These are phyloP conservation scores for Globisporangium sylvaticum DNA, from an alignment of 352 stramenopile genomes.

Conservation along the genomic window DNA sequence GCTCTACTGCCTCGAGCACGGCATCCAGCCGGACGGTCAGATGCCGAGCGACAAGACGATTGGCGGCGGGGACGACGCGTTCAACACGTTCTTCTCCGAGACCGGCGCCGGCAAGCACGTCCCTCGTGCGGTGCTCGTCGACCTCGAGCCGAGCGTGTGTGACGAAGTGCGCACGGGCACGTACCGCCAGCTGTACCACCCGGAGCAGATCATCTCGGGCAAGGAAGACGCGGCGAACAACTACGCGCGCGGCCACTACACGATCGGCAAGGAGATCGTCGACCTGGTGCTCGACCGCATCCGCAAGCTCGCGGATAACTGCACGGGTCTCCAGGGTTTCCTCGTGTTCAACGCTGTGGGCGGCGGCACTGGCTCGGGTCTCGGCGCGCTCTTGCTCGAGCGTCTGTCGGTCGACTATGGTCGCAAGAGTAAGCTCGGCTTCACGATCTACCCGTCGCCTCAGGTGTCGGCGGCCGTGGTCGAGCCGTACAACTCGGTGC, in stretches of 20 bases:
- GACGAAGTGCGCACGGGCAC: constrained; percentile 95
- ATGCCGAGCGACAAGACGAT: constrained; percentile 93
- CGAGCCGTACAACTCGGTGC: constrained; percentile 98
- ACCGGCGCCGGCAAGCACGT: constrained; percentile 95
- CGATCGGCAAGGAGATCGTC: constrained; percentile 95
- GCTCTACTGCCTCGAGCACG: constrained; percentile 80
- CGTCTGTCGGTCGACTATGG: constrained; percentile 97
- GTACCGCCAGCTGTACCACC: constrained; percentile 97
- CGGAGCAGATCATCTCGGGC: constrained; percentile 98
- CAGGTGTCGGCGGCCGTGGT: constrained; percentile 96
- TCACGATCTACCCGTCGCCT: constrained; percentile 96
- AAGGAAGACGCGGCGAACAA: constrained; percentile 96
- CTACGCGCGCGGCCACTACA: constrained; percentile 92
- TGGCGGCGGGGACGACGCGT: constrained; percentile 93
- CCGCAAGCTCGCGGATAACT: constrained; percentile 97
- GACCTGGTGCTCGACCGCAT: constrained; percentile 97
- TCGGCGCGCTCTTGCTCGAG: constrained; percentile 96
- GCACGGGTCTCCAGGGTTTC: constrained; percentile 97
- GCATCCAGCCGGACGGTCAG: constrained; percentile 90
- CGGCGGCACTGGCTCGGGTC: constrained; percentile 96
- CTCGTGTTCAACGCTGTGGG: constrained; percentile 97
- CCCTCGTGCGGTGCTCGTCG: constrained; percentile 95
- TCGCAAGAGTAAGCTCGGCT: constrained; percentile 98
- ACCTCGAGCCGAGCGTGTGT: constrained; percentile 97
- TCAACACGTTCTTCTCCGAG: constrained; percentile 97